These are phyloP conservation scores for Xanthoconium stramineum DNA, from an alignment of 768 basidiomycete genomes.

Conservation along the genomic window DNA sequence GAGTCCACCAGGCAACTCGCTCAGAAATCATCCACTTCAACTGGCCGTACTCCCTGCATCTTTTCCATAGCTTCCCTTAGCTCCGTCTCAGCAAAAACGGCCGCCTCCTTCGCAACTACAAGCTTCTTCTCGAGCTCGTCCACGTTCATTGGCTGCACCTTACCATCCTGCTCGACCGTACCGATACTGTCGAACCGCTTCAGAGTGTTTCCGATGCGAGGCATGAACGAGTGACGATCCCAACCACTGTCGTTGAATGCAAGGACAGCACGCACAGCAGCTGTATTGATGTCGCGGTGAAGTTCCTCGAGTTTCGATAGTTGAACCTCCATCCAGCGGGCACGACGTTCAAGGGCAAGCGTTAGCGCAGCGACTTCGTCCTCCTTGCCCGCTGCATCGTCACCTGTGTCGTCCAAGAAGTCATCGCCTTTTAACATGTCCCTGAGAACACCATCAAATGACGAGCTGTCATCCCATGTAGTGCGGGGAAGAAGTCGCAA, in stretches of 20 bases:
- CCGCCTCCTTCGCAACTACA: constrained; percentile 64
- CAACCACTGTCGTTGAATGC: constrained; percentile 84
- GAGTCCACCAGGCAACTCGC: neutral
- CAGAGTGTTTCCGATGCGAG: constrained; percentile 66
- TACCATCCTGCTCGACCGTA: constrained; percentile 43
- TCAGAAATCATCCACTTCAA: constrained; percentile 36
- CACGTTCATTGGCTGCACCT: constrained; percentile 50
- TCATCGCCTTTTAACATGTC: constrained; percentile 91
- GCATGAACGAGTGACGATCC: constrained; percentile 68
- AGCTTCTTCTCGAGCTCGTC: constrained; percentile 78
- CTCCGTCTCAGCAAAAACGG: constrained; percentile 70
- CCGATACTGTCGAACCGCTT: constrained; percentile 67
- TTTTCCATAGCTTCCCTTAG: constrained; percentile 72
- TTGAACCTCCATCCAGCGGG: constrained; percentile 91
- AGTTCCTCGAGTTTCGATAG: constrained; percentile 84
- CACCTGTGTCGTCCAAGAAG: constrained; percentile 72
- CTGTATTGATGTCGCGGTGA: constrained; percentile 87
- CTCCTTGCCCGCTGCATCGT: constrained; percentile 62
- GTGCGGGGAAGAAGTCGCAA: constrained; percentile 82
- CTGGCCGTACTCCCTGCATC: constrained; percentile 54
- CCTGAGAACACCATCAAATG: constrained; percentile 79
- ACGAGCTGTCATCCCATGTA: constrained; percentile 88
- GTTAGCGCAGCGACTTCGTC: constrained; percentile 86
- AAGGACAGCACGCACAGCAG: constrained; percentile 77
- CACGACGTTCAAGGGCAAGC: constrained; percentile 81